Evolutionary conservation across 2,329 filamentous ascomycete genomes (phyloP), one percentile per base, ranked within the genome.

Genomic region (Rhynchosporium graminicola): DNA sequence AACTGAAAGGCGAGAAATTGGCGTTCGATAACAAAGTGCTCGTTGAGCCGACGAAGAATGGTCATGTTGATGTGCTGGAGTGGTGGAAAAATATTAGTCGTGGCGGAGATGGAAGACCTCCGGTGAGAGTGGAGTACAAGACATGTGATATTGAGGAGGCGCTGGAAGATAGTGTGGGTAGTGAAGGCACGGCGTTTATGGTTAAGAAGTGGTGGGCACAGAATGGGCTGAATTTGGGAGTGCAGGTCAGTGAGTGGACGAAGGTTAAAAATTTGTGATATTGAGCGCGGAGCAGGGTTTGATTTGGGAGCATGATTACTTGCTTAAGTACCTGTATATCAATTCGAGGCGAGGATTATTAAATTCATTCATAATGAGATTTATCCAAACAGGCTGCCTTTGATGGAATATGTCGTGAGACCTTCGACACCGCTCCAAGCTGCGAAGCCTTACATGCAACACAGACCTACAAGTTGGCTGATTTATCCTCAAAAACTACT

Each of bases 91-190:
- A 7, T 78, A 83, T 59, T 80, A 83, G 55, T 79, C 82, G 79
- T 46, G 46, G 84, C 80, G 65, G 80, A 46, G 82, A 82, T 15
- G 77, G 80, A 38, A 62, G 70, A 31, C 80, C 77, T 42, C 86
- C 87, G 0, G 82, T 93, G 69, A 83, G 85, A 58, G 92, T 97
- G 31, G 92, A 96, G 75, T 97, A 97, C 76, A 93, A 94, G 75
- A 96, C 92, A 0, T 97, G 92, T 75, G 92, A 96, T 75, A 95
- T 98, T 65, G 93, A 97, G 74, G 94, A 97, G 77, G 93, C 93
- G 0, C 81, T 97, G 45, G 93, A 97, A 74, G 93, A 97, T 74
- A 91, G 91, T 28, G 84, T 94, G 56, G 84, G 84, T 8, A 71
- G 67, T 59, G 70, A 71, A 3, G 76, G 80, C 4, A 87, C 89